Percentiles rank a stretch among this genome's conserved stretches.
These are phyloP conservation scores for Trichophyton rubrum DNA, from an alignment of 2,329 filamentous ascomycete genomes.

Conservation along the genomic window DNA sequence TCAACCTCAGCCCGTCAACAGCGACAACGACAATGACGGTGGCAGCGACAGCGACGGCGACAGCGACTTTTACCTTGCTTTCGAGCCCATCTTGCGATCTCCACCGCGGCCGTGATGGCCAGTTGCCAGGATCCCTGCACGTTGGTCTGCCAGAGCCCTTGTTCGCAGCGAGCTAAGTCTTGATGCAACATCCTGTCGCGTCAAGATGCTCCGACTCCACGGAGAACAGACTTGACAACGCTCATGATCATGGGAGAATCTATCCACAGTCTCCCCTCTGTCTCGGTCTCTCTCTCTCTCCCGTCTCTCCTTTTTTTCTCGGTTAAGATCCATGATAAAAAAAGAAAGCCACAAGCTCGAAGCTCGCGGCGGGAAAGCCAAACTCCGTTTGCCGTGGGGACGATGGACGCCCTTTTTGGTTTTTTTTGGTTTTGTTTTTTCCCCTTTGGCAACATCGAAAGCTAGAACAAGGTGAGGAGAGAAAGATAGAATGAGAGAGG, in stretches of 20 bases:
- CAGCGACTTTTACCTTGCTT: background rate
- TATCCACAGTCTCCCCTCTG: too few species aligned
- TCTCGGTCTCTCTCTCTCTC: background rate
- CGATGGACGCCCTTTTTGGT: background rate
- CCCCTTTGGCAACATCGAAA: background rate
- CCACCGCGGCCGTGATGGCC: background rate
- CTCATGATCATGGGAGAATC: background rate
- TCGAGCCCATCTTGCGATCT: background rate
- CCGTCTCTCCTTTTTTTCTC: background rate
- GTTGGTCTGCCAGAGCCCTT: background rate
- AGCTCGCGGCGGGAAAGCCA: background rate
- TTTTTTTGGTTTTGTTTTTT: background rate
- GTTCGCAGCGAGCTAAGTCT: background rate
- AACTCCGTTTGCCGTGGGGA: background rate
- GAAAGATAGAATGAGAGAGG: background rate
- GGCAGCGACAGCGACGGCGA: too few species aligned
- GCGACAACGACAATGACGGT: background rate
- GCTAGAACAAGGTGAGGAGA: background rate
- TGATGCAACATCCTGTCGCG: constrained; percentile 3
- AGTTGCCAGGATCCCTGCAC: background rate
- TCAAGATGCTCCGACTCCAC: constrained; percentile 1
- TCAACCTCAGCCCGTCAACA: background rate
- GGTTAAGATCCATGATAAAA: background rate
- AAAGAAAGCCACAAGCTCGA: background rate
- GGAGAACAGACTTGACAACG: background rate